Conservation (phyloP, 1,284 basidiomycete genomes). For the Cutaneotrichosporon spelunceum region DNA sequence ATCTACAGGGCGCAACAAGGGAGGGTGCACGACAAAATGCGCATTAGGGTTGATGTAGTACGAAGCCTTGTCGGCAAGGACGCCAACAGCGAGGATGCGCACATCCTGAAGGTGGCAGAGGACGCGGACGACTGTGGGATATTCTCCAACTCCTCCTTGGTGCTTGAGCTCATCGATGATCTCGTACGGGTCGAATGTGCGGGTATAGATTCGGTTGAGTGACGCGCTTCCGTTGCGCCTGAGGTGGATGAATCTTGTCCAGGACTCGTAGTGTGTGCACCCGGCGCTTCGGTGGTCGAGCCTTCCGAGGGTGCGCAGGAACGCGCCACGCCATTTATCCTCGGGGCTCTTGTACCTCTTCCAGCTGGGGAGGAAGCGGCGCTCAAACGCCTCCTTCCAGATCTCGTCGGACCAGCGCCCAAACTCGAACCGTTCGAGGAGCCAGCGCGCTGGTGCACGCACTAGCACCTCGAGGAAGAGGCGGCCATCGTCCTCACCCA, state of each 20-base stretch:
- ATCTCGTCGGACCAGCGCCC: slow-evolving; percentile 34
- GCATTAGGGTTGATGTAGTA: slow-evolving; percentile 47
- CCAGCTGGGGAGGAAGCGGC: slow-evolving; percentile 46
- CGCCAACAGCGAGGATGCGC: slow-evolving; percentile 42
- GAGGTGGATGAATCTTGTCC: slow-evolving; percentile 48
- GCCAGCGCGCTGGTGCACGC: slow-evolving; percentile 39
- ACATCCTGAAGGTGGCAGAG: slow-evolving; percentile 45
- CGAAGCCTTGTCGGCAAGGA: slow-evolving; percentile 30
- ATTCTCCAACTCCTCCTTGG: slow-evolving; percentile 40
- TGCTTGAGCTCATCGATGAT: slow-evolving; percentile 47
- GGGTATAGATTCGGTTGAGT: slow-evolving; percentile 46
- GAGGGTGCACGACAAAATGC: slow-evolving; percentile 45
- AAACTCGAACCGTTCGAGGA: slow-evolving; percentile 41
- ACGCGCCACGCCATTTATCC: slow-evolving; percentile 44
- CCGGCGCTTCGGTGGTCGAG: slow-evolving; percentile 42
- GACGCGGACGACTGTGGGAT: slow-evolving; percentile 41
- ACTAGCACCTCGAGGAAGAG: slow-evolving; percentile 41
- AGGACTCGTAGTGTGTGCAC: slow-evolving; percentile 47
- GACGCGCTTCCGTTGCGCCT: slow-evolving; percentile 44
- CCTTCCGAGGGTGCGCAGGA: slow-evolving; percentile 37
- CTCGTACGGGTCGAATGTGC: slow-evolving; percentile 44
- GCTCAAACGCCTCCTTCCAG: slow-evolving; percentile 44
- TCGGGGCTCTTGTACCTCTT: slow-evolving; percentile 35
- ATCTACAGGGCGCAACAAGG: slow-evolving; percentile 29
- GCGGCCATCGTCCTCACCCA: slow-evolving; percentile 23